A percentile compares a stretch with the other conserved stretches of the same genome.
Evolutionary conservation across 768 basidiomycete species (phyloP).

Genomic region (Candolleomyces eurysporus): DNA sequence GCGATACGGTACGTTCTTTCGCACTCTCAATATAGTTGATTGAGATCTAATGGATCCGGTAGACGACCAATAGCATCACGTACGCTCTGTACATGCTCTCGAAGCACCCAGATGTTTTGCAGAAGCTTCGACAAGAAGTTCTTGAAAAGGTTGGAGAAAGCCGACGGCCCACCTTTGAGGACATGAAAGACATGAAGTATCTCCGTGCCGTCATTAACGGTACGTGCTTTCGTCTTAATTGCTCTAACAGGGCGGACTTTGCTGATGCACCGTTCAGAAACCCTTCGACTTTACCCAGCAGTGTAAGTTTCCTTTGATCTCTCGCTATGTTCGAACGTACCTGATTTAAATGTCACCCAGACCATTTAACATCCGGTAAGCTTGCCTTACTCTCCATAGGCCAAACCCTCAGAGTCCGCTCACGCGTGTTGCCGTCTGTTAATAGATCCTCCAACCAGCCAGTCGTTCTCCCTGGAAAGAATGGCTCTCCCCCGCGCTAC

Average conservation of each 20-base stretch:
- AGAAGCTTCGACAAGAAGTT: constrained; percentile 42
- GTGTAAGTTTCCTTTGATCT: constrained; percentile 11
- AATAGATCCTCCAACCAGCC: constrained; percentile 15
- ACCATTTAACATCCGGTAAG: constrained; percentile 8
- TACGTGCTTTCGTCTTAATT: constrained; percentile 5
- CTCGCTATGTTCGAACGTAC: not conserved
- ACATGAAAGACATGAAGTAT: constrained; percentile 42
- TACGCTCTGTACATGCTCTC: constrained; percentile 46
- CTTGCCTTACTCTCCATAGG: no score
- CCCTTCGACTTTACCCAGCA: constrained; percentile 18
- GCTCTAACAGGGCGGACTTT: no score
- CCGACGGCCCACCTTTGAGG: constrained; percentile 35
- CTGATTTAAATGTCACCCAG: not conserved
- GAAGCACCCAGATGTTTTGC: constrained; percentile 39
- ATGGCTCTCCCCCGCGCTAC: constrained; percentile 16
- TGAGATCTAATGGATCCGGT: not conserved
- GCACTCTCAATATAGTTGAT: not conserved
- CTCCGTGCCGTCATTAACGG: constrained; percentile 45
- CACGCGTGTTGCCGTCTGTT: no score
- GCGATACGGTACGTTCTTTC: constrained; percentile 37
- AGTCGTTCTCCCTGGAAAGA: constrained; percentile 8
- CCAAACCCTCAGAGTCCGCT: no score
- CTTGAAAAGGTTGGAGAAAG: constrained; percentile 32
- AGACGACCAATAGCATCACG: constrained; percentile 45
- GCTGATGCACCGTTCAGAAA: constrained; percentile 9